phyloP scores from a whole-genome alignment of 2,329 filamentous ascomycete genomes.

The Lasiodiplodia hormozganensis region DNA sequence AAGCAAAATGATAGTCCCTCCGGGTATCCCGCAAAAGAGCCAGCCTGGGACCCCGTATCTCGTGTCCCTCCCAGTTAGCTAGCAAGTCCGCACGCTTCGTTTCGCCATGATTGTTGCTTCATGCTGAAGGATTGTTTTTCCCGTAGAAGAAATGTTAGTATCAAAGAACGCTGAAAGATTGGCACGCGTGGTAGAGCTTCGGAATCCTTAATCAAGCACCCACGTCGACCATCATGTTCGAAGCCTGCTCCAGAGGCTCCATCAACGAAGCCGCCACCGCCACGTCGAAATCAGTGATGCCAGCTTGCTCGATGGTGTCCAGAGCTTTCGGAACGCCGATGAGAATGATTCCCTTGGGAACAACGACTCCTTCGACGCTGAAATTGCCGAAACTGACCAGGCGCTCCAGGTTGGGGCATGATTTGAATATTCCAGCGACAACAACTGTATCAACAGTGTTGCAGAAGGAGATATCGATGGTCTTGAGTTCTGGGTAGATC shows the following conservation, averaged over 20 bases:
- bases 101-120: neutral
- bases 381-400: constrained; percentile 70
- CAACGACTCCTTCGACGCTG: constrained; percentile 61
- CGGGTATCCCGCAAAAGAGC: neutral
- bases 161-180: neutral
- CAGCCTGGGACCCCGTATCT: neutral
- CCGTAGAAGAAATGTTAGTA: neutral
- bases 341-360: constrained; percentile 64
- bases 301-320: constrained; percentile 62
- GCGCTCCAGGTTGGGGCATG: constrained; percentile 65
- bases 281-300: constrained; percentile 35
- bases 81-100: neutral
- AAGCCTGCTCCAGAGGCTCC: constrained; percentile 10
- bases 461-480: constrained; percentile 81
- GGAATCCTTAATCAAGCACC: neutral
- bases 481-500: constrained; percentile 70
- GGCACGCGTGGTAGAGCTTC: neutral
- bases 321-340: constrained; percentile 67
- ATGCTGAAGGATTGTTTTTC: neutral
- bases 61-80: neutral
- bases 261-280: constrained; percentile 12
- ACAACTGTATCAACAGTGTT: constrained; percentile 71
- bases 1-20: neutral
- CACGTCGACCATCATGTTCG: constrained; percentile 6
- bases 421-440: constrained; percentile 68